Conservation (phyloP, 139 green algal genomes). For the Pleodorina starrii region DNA sequence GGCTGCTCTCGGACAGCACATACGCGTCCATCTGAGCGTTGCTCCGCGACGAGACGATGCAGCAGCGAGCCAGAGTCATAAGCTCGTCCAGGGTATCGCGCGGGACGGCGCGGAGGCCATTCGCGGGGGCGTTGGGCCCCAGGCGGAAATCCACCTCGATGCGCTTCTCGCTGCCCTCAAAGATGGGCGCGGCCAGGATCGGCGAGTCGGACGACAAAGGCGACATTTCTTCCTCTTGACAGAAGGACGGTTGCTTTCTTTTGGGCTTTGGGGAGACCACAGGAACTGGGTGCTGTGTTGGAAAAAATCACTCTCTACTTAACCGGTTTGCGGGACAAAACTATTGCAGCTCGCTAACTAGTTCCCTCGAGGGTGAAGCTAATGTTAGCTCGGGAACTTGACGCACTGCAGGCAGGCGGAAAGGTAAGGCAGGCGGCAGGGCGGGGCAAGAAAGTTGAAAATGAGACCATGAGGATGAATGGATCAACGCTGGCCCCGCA, state of each 20-base stretch:
- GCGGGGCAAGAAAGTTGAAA: neutral
- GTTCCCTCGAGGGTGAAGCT: slow-evolving; percentile 1
- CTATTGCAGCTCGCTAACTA: slow-evolving; percentile 28
- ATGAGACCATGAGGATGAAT: too few relatives aligned
- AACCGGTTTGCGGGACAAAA: slow-evolving; percentile 34
- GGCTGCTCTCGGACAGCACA: slow-evolving; percentile 95
- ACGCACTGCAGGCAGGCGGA: slow-evolving; percentile 45
- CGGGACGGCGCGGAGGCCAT: slow-evolving; percentile 81
- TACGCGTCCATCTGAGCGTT: slow-evolving; percentile 95
- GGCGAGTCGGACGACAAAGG: neutral
- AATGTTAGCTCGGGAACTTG: slow-evolving; percentile 55
- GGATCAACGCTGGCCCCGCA: too few relatives aligned
- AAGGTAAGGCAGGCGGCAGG: too few relatives aligned
- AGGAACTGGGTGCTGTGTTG: slow-evolving; percentile 26
- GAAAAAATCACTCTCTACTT: slow-evolving; percentile 51
- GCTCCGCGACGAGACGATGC: slow-evolving; percentile 89
- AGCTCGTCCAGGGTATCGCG: slow-evolving; percentile 83
- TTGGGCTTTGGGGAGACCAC: slow-evolving; percentile 35
- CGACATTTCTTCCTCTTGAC: neutral
- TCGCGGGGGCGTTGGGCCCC: slow-evolving; percentile 38
- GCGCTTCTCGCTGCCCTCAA: slow-evolving; percentile 97
- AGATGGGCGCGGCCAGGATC: slow-evolving; percentile 61
- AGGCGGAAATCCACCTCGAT: slow-evolving; percentile 90
- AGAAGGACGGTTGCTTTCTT: neutral
- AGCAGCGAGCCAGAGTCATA: slow-evolving; percentile 89